Percentiles rank a stretch among this genome's conserved stretches.
Conservation (phyloP, 2,329 filamentous ascomycete species). For the Trichoderma gracile region DNA sequence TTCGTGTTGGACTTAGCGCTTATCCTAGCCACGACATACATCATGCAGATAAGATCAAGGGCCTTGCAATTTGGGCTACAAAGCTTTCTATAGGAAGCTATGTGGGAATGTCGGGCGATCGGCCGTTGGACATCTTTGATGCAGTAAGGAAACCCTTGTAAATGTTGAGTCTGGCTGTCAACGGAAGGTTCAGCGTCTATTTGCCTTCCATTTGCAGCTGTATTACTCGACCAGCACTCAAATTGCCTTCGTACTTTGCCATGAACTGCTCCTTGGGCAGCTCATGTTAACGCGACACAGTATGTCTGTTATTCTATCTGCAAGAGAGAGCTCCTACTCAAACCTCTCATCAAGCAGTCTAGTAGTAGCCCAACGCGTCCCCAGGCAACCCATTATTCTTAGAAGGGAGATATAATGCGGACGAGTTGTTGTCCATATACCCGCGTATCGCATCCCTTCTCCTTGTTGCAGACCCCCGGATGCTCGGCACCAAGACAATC, state of each 20-base stretch:
- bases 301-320: too few relatives aligned
- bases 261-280: too few relatives aligned
- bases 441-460: neutral
- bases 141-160: neutral
- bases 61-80: neutral
- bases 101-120: neutral
- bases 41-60: conserved; percentile 5
- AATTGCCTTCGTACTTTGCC: too few relatives aligned
- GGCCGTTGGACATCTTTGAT: neutral
- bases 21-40: neutral
- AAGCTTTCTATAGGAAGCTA: neutral
- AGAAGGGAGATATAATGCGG: neutral
- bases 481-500: too few relatives aligned
- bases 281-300: too few relatives aligned
- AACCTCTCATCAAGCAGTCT: too few relatives aligned
- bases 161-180: neutral
- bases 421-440: neutral
- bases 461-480: too few relatives aligned
- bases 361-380: too few relatives aligned
- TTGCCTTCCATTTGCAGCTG: too few relatives aligned
- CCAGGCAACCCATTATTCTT: neutral
- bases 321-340: too few relatives aligned
- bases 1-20: conserved; percentile 5
- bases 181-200: too few relatives aligned
- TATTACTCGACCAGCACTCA: too few relatives aligned